Evolutionary conservation across 352 stramenopile species (phyloP).

Genomic region (Blastocystis sp.): DNA sequence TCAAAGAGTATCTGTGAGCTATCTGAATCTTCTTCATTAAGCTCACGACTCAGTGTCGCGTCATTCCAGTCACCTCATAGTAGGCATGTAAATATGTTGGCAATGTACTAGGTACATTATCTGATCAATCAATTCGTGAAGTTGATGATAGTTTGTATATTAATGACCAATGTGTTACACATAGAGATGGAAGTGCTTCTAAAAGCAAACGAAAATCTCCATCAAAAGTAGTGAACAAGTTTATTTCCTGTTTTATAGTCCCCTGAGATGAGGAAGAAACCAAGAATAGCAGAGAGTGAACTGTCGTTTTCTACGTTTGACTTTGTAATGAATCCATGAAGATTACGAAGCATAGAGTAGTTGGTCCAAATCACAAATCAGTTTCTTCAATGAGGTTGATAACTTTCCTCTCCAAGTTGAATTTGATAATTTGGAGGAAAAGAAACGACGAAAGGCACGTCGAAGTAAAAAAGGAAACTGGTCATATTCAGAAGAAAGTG

Average conservation of each 20-base stretch:
- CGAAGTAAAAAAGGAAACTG: not conserved
- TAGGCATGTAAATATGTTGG: not conserved
- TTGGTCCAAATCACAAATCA: slow-evolving; percentile 62
- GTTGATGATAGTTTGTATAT: slow-evolving; percentile 44
- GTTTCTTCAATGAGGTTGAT: slow-evolving; percentile 63
- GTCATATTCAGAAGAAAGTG: not conserved
- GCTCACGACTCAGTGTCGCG: not conserved
- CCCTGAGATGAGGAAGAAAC: not conserved
- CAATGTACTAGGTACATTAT: not conserved
- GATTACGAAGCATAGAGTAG: not conserved
- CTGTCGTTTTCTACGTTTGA: slow-evolving; percentile 20
- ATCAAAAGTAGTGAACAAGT: not conserved
- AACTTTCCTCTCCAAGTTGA: slow-evolving; percentile 55
- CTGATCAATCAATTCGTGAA: slow-evolving; percentile 5
- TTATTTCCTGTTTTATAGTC: not conserved
- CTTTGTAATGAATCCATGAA: not conserved
- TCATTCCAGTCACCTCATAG: not conserved
- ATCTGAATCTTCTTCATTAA: slow-evolving; percentile 31
- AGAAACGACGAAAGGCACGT: not conserved
- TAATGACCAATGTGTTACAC: not conserved
- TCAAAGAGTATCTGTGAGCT: slow-evolving; percentile 26
- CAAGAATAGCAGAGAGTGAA: not conserved
- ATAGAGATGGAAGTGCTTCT: slow-evolving; percentile 25
- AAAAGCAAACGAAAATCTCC: not conserved
- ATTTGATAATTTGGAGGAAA: slow-evolving; percentile 41